Conservation (phyloP, 1,284 basidiomycete species). For the Rhodotorula sp. region DNA sequence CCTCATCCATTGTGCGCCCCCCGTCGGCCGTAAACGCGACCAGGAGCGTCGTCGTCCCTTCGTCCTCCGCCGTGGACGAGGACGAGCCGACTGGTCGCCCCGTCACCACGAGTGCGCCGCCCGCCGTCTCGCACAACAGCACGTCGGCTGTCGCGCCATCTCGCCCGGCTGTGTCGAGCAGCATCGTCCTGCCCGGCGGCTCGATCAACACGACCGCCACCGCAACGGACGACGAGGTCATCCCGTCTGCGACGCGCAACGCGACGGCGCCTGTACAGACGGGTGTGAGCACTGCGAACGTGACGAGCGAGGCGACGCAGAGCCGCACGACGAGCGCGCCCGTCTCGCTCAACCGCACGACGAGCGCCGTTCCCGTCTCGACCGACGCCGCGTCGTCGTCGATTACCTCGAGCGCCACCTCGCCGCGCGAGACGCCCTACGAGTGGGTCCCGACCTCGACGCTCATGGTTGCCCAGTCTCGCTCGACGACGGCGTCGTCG, state of each 20-base stretch:
- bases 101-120: no score
- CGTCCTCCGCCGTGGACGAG: no score
- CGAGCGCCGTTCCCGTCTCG: not conserved
- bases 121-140: no score
- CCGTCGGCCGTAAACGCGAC: not conserved
- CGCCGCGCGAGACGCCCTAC: conserved; percentile 18
- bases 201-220: not conserved
- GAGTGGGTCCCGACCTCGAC: conserved; percentile 38
- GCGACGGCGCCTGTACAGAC: not conserved
- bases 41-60: not conserved
- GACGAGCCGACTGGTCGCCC: no score
- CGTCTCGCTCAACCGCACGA: not conserved
- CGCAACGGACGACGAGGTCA: not conserved
- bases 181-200: not conserved
- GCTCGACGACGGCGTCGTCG: not conserved
- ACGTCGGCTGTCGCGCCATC: not conserved
- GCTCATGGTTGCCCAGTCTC: conserved; percentile 21
- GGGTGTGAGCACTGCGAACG: no score
- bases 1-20: not conserved
- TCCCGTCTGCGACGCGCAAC: not conserved
- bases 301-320: no score
- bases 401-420: not conserved
- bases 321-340: not conserved
- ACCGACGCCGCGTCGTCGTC: not conserved
- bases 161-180: not conserved